phyloP scores from a whole-genome alignment of 2,329 filamentous ascomycete genomes.

The Didymella glomerata region DNA sequence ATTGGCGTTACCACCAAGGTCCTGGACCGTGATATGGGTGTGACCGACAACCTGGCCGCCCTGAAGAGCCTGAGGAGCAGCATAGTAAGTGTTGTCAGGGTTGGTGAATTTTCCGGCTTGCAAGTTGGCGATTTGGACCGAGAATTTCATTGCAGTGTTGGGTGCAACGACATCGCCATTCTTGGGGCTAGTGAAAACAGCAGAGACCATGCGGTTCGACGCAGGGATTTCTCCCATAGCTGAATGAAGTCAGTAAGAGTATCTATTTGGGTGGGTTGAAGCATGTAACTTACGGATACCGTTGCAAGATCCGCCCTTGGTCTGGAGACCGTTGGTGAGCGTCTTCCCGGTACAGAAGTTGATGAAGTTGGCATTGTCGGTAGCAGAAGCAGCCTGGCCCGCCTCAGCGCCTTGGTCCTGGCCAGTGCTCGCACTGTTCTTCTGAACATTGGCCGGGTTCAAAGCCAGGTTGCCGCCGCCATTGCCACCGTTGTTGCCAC shows the following conservation, averaged over 20 bases:
- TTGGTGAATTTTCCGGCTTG: conserved; percentile 64
- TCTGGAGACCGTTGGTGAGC: conserved; percentile 64
- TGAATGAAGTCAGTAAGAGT: conserved; percentile 24
- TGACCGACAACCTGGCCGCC: conserved; percentile 57
- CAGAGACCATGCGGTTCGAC: conserved; percentile 62
- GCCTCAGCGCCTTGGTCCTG: conserved; percentile 48
- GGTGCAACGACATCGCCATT: conserved; percentile 53
- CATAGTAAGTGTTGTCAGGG: conserved; percentile 63
- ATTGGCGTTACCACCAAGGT: conserved; percentile 52
- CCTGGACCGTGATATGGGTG: conserved; percentile 63
- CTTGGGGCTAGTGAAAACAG: conserved; percentile 60
- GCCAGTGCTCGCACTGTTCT: conserved; percentile 53
- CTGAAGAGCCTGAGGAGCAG: conserved; percentile 61
- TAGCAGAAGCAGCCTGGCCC: conserved; percentile 57
- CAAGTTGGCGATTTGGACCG: conserved; percentile 60
- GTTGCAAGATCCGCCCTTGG: conserved; percentile 63
- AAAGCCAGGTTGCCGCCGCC: conserved; percentile 40
- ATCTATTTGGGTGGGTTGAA: not conserved
- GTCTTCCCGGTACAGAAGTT: conserved; percentile 66
- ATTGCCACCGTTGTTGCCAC: conserved; percentile 12
- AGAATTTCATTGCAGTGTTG: conserved; percentile 58
- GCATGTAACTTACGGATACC: conserved; percentile 55
- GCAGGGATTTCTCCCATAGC: conserved; percentile 67
- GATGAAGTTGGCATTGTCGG: conserved; percentile 65
- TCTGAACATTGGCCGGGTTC: conserved; percentile 54